Base-by-base conservation (phyloP, 208 protist species). In the Acanthamoeba castellanii region DNA sequence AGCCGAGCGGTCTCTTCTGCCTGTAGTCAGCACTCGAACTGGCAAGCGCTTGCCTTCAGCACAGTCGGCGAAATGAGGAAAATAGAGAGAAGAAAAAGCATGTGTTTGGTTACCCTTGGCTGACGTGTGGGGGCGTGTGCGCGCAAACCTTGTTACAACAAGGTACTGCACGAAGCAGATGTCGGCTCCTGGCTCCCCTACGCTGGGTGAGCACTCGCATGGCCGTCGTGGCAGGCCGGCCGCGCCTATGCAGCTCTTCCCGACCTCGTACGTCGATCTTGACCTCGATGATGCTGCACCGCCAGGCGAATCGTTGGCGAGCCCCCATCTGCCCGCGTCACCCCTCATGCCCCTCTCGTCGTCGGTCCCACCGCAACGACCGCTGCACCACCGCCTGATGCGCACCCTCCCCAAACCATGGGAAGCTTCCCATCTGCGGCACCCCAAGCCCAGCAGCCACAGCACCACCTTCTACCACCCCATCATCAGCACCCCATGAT, bases 161-260 rank as follows among this genome's bases (percentile, higher is more conserved):
- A n/a, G n/a, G n/a, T 5, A 57, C 52, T 57, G 52, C 52, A 11
- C 52, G 52, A 57, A 18, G 16, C 14, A 57, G 52, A 64, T 64
- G 57, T 64, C 57, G 57, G 57, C 11, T 20, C 57, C 64, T 34
- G 64, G 64, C 30, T 72, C 64, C 22, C 64, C 64, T 72, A 30
- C 7, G n/a, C 8, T 72, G 64, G 64, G 64, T 34, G 64, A 27
- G 6, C 64, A 72, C n/a, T 82, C 74, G 18, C 74, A 34, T 9
- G 27, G 74, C 11, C 37, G 74, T n/a, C 37, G 37, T 14, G 27
- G 74, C 74, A 82, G 74, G 74, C 74, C 37, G 4, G 3, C 74
- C 7, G 74, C 74, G 37, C 74, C 74, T 5, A 25, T 82, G 37
- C 74, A 82, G 74, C 74, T 82, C 34, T 82, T 82, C 18, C 74